A percentile compares a stretch with the other conserved stretches of the same genome.
These are phyloP conservation scores for Primulina tabacum DNA, from an alignment of 257 asterid genomes.

Conservation along the genomic window DNA sequence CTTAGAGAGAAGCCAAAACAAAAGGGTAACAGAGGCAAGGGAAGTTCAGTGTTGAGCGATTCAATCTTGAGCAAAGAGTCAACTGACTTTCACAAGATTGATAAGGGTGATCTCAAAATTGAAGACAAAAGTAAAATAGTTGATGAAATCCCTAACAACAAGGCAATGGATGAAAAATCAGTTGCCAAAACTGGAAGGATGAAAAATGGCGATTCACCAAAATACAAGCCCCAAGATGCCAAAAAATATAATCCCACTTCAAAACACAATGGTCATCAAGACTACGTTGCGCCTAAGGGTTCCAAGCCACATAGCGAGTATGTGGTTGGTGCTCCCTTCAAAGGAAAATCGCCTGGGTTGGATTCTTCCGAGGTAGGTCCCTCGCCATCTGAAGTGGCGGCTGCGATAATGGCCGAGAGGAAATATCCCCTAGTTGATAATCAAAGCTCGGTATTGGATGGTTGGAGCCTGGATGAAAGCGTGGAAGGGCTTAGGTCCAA, in stretches of 20 bases:
- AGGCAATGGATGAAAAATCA: conserved; percentile 33
- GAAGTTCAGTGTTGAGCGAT: conserved; percentile 53
- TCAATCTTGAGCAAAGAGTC: conserved; percentile 49
- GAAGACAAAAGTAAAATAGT: conserved; percentile 7
- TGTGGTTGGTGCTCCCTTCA: conserved; percentile 20
- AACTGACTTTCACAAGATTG: conserved; percentile 17
- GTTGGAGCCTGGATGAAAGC: conserved; percentile 65
- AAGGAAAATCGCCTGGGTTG: conserved; percentile 31
- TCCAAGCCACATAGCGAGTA: conserved; percentile 11
- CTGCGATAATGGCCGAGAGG: conserved; percentile 38
- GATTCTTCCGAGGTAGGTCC: conserved; percentile 70
- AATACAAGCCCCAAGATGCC: conserved; percentile 7
- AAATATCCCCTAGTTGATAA: conserved; percentile 45
- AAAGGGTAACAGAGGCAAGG: conserved; percentile 38
- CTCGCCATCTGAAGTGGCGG: conserved; percentile 67
- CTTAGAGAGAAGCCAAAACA: conserved; percentile 37
- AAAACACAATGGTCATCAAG: conserved; percentile 16
- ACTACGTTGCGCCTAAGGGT: conserved; percentile 22
- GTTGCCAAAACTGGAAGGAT: conserved; percentile 1
- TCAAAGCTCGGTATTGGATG: conserved; percentile 60
- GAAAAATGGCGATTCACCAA: background rate
- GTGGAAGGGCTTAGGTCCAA: conserved; percentile 63
- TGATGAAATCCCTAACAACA: conserved; percentile 19
- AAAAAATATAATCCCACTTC: conserved; percentile 11
- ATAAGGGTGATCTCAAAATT: conserved; percentile 9